A percentile compares a stretch with the other conserved stretches of the same genome.
These are phyloP conservation scores for Neurospora crassa DNA, from an alignment of 2,329 filamentous ascomycete species.

Conservation along the genomic window DNA sequence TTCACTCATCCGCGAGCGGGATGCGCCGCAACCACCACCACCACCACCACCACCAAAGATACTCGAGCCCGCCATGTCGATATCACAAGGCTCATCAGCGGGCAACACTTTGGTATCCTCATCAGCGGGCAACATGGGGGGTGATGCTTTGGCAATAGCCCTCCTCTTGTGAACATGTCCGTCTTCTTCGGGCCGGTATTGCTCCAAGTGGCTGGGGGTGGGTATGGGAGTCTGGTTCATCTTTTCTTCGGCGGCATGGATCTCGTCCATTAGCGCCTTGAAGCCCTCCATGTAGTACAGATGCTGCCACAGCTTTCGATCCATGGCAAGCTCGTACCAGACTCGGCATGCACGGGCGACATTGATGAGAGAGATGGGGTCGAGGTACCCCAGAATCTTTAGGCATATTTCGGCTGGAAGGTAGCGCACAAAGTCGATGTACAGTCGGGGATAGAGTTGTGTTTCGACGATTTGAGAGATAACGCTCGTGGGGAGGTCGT, in stretches of 20 bases:
- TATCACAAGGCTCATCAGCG: constrained; percentile 18
- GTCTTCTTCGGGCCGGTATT: constrained; percentile 32
- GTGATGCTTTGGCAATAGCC: constrained; percentile 32
- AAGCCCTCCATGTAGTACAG: constrained; percentile 82
- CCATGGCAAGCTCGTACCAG: constrained; percentile 75
- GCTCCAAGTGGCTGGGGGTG: constrained; percentile 29
- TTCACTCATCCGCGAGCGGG: background rate
- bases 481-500: constrained; percentile 68
- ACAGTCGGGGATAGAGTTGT: constrained; percentile 71
- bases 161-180: constrained; percentile 46
- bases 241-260: constrained; percentile 55
- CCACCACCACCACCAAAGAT: constrained; percentile 21
- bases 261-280: constrained; percentile 58
- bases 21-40: background rate
- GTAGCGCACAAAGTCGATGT: constrained; percentile 82
- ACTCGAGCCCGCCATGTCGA: constrained; percentile 16
- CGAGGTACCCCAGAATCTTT: constrained; percentile 79
- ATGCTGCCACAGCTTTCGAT: constrained; percentile 77
- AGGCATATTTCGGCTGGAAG: constrained; percentile 87
- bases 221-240: constrained; percentile 34
- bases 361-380: constrained; percentile 67
- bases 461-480: constrained; percentile 68
- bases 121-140: constrained; percentile 27
- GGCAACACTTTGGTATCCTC: constrained; percentile 34
- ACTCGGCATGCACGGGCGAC: constrained; percentile 69